Evolutionary conservation across 208 protist species (phyloP).

Genomic region (Leishmania tropica): DNA sequence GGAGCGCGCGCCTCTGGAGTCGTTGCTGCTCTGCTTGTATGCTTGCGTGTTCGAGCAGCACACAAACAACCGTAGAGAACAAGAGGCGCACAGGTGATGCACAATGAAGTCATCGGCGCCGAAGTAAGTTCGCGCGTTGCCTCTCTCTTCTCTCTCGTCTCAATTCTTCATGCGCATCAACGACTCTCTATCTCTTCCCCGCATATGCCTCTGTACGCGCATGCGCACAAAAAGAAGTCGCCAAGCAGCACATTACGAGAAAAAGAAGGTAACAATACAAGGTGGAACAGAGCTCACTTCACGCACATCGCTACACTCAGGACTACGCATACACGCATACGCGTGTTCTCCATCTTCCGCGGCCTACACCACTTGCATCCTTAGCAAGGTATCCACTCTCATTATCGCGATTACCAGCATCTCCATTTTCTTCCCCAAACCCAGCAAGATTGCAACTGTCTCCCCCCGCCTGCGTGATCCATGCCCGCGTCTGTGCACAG

Average conservation of each 20-base stretch:
- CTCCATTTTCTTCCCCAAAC: neutral
- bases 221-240: neutral
- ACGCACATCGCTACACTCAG: neutral
- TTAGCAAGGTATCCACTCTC: neutral
- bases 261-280: neutral
- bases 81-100: neutral
- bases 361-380: neutral
- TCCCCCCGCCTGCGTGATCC: neutral
- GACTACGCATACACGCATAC: neutral
- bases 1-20: neutral
- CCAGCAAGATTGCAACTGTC: neutral
- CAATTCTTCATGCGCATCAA: too few relatives aligned
- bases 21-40: neutral
- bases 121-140: neutral
- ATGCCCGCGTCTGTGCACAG: constrained; percentile 16
- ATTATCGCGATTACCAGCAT: neutral
- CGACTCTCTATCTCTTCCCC: neutral
- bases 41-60: neutral
- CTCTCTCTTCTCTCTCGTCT: neutral
- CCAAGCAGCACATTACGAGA: neutral
- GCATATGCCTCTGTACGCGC: neutral
- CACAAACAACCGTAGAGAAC: neutral
- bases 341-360: constrained; percentile 9
- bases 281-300: neutral
- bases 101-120: neutral